Conservation (phyloP, 371 early-diverging fungal genomes). For the Mortierella sp. region DNA sequence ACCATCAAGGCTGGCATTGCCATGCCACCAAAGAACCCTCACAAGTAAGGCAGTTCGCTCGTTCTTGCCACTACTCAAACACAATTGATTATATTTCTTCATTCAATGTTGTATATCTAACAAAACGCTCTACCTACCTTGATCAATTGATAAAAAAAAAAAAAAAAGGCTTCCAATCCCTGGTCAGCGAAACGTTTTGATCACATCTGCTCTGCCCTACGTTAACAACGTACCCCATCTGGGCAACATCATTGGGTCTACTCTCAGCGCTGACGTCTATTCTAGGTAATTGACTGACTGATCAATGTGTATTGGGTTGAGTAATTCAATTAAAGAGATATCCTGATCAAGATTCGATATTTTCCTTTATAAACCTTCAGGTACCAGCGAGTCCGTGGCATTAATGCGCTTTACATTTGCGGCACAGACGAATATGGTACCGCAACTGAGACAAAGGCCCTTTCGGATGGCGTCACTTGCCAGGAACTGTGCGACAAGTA, state of each 20-base stretch:
- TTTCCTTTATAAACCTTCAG: conserved; percentile 44
- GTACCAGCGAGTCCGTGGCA: conserved; percentile 93
- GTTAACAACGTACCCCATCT: conserved; percentile 99
- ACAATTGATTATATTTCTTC: background rate
- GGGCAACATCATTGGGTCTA: conserved; percentile 99
- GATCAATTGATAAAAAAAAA: background rate
- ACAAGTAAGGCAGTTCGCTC: conserved; percentile 37
- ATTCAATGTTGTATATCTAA: background rate
- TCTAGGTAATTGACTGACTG: conserved; percentile 70
- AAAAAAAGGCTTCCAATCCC: conserved; percentile 69
- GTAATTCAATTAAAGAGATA: background rate
- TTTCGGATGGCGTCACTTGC: conserved; percentile 93
- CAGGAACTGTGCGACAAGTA: conserved; percentile 98
- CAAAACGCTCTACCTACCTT: background rate
- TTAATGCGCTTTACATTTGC: conserved; percentile 95
- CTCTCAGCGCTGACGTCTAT: conserved; percentile 98
- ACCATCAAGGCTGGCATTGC: conserved; percentile 56
- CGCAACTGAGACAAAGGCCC: conserved; percentile 99
- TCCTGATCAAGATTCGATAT: background rate
- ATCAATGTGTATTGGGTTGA: background rate
- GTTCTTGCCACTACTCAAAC: background rate
- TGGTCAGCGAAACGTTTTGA: conserved; percentile 88
- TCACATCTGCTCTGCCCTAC: conserved; percentile 99
- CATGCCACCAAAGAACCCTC: conserved; percentile 50
- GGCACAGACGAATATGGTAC: conserved; percentile 99